Conservation (phyloP, 306 rosid genomes). For the Acacia confusa region DNA sequence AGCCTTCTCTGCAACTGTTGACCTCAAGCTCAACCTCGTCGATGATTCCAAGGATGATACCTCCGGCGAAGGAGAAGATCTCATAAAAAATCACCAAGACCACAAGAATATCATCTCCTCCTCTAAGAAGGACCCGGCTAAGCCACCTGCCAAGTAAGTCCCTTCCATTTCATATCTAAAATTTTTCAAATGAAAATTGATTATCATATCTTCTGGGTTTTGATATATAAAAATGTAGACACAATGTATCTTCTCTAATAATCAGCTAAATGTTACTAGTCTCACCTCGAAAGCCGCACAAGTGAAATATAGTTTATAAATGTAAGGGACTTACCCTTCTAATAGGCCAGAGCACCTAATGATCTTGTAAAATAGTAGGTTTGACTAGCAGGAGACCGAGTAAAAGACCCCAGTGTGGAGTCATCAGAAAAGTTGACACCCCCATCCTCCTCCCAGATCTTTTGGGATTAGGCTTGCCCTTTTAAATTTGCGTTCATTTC, state of each 20-base stretch:
- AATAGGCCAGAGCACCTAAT: no score
- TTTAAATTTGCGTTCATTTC: background rate
- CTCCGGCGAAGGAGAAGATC: conserved; percentile 26
- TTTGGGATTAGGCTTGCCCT: background rate
- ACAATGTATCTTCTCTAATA: background rate
- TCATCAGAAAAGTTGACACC: no score
- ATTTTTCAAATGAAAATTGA: background rate
- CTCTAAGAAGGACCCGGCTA: conserved; percentile 73
- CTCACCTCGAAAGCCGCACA: no score
- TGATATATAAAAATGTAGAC: background rate
- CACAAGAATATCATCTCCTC: conserved; percentile 34
- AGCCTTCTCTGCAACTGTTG: conserved; percentile 90
- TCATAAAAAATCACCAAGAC: conserved; percentile 35
- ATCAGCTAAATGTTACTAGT: background rate
- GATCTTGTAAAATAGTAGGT: background rate
- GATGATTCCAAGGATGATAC: conserved; percentile 37
- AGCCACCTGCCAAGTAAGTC: conserved; percentile 87
- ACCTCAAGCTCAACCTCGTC: conserved; percentile 78
- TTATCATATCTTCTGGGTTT: background rate
- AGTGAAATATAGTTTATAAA: no score
- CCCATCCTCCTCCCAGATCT: no score
- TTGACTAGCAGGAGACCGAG: background rate
- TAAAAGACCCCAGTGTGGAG: no score
- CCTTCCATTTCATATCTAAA: background rate
- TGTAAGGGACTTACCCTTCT: background rate